Base-by-base conservation (phyloP, 2,329 filamentous ascomycete genomes). In the Lachnellula suecica region DNA sequence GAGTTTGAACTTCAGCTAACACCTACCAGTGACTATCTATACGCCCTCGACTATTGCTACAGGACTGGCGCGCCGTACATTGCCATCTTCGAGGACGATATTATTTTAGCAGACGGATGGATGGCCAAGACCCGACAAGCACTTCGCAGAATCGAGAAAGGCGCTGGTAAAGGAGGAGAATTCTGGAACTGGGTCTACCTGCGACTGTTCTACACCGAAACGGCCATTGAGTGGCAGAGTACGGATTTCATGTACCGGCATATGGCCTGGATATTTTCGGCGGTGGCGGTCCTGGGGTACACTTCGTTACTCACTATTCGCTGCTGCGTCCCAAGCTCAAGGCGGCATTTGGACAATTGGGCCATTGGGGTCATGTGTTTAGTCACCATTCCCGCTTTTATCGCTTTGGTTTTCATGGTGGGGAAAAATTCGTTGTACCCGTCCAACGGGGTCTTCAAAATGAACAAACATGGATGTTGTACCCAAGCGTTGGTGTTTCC, bases 81-180 rank as follows among this genome's bases (percentile, higher is more conserved):
- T 17, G 59, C 60, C 11, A 63, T 71, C 5, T 67, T 71, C 49
- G 70, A 71, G 52, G 70, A 71, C 56, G 68, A 71, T 40, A 66
- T 71, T 34, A 64, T 71, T 22, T 57, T 70, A 17, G 68, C 68
- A 2, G 64, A 68, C n/a, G 68, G 68, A 15, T 71, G 70, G 69
- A 45, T 70, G 31, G 50, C 61, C 6, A 66, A 66, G 43, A 67
- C 67, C n/a, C 41, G 29, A 22, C 51, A 48, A 22, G 47, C 47
- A 15, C 44, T 62, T 9, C 6, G 40, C 11, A 34, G 48, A 34
- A 52, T 61, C 27, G 43, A 56, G 34, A 40, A 34, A 17, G 13
- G 24, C 41, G 57, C 49, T 22, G 42, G 43, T 46, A 43, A 24
- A 8, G 23, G 17, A 17, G 31, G 44, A 15, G 31, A 55, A n/a